Base-by-base conservation (phyloP, 495 filamentous ascomycete species). In the Eremomyces bilateralis region DNA sequence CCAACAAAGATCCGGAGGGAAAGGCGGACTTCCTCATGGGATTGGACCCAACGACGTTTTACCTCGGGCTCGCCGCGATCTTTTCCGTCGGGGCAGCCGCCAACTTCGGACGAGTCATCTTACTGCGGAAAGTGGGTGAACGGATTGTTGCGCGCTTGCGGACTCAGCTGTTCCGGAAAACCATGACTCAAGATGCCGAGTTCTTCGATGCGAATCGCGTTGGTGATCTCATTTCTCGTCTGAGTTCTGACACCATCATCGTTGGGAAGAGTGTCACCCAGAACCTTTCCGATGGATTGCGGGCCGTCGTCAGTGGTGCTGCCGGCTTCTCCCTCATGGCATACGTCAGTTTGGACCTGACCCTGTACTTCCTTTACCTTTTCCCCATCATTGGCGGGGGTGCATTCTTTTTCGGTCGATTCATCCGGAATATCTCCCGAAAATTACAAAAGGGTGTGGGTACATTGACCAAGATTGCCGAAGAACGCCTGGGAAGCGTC, bases 121-220 rank as follows among this genome's bases (percentile, higher is more conserved):
- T 94, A 24, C 69, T 97, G 2, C 67, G 88, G n/a, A 88, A 94
- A 39, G 78, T 95, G 25, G 88, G 88, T 34, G 88, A 97, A 53
- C 67, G 90, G 20, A 82, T 95, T 32, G 90, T 97, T 19, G 71
- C 88, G 12, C 66, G 84, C 42, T 63, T 94, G 39, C 71, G 88
- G 27, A 85, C 83, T 6, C 75, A 78, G 52, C 71, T 97, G 15
- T 97, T 88, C 59, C 67, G 80, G 34, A 68, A 76, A 46, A 95
- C 88, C 0, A 88, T 90, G 40, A 59, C 82, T 15, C 88, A 97
- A 48, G 82, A 97, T 53, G 90, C 90, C 38, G 88, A 97, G 49
- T 97, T 97, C 61, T 97, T 95, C 51, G 88, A 97, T 50, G 88
- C 88, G 24, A 97, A 97, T 57, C 67, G 90, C 15, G 82, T 93